A percentile compares a stretch with the other conserved stretches of the same genome.
Conservation (phyloP, 306 rosid species). For the Quercus ilex region DNA sequence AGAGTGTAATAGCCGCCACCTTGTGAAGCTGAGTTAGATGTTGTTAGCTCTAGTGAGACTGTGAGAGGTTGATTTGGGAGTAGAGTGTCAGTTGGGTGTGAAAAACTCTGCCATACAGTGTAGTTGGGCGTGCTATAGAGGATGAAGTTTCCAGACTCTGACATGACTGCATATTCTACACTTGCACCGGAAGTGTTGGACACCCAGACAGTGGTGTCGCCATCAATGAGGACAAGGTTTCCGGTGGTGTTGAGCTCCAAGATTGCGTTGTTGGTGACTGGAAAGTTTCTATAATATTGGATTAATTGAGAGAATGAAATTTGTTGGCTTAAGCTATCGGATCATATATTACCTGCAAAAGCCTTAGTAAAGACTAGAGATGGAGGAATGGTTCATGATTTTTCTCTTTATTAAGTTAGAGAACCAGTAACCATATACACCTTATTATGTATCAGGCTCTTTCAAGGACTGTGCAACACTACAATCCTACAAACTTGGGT, state of each 20-base stretch:
- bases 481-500: background rate
- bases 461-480: background rate
- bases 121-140: conserved; percentile 38
- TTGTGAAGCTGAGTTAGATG: conserved; percentile 62
- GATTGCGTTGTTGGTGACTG: conserved; percentile 57
- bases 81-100: conserved; percentile 86
- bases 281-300: conserved; percentile 64
- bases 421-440: background rate
- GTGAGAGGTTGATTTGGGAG: conserved; percentile 87
- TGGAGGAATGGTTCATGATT: conserved; percentile 28
- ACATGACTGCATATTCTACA: conserved; percentile 52
- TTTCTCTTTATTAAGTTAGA: conserved; percentile 1
- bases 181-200: conserved; percentile 67
- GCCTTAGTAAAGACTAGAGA: conserved; percentile 54
- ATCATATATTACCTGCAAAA: conserved; percentile 49
- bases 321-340: conserved; percentile 23
- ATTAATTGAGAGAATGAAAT: conserved; percentile 56
- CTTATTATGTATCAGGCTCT: background rate
- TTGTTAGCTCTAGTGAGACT: conserved; percentile 62
- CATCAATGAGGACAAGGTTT: conserved; percentile 69
- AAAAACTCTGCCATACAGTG: conserved; percentile 85
- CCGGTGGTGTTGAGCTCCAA: conserved; percentile 80
- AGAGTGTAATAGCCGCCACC: conserved; percentile 87
- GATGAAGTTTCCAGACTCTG: conserved; percentile 83
- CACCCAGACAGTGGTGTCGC: conserved; percentile 54